Base-by-base conservation (phyloP, 2,329 filamentous ascomycete species). In the Colletotrichum costaricense region DNA sequence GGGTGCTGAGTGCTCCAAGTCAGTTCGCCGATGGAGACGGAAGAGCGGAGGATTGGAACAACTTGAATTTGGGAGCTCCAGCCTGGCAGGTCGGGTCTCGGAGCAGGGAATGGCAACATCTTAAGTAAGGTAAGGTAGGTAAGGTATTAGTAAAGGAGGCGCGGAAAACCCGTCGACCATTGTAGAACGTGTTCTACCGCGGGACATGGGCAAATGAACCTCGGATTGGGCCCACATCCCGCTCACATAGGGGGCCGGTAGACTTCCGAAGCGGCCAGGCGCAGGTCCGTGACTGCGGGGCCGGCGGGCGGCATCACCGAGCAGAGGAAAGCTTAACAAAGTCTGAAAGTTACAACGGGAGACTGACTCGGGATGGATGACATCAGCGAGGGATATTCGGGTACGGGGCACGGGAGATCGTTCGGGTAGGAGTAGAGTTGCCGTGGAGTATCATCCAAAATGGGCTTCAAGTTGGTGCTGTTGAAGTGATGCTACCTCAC, bases 311-410 rank as follows among this genome's bases (percentile, higher is more conserved):
- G 60, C 26, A 26, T 63, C 49, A 14, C 64, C 58, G 65, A 55
- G 14, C 19, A 46, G 30, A 60, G 22, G 28, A 69, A 59, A 63
- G 60, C 46, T 57, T 58, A 33, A 57, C 19, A 8, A 22, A 52
- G 30, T 46, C 19, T 46, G 42, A n/a, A 19, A 46, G 16, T 52
- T 55, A 6, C 12, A 12, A 28, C 30, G 19, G 42, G 14, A n/a
- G 22, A 55, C 55, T 72, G 63, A 68, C 69, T 72, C 64, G 66
- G 22, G n/a, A 11, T n/a, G 26, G 9, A 28, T 58, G 49, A 38
- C 26, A 62, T 62, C 33, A 56, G 26, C 56, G 56, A 42, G 56
- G 33, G 16, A 35, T 60, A 38, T 49, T 19, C 16, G 14, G 42
- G 42, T 46, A 46, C 19, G 19, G 19, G 42, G 19, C 42, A 46